phyloP scores from a whole-genome alignment of 1,139 yeast species.

The Candida glucosophila region DNA sequence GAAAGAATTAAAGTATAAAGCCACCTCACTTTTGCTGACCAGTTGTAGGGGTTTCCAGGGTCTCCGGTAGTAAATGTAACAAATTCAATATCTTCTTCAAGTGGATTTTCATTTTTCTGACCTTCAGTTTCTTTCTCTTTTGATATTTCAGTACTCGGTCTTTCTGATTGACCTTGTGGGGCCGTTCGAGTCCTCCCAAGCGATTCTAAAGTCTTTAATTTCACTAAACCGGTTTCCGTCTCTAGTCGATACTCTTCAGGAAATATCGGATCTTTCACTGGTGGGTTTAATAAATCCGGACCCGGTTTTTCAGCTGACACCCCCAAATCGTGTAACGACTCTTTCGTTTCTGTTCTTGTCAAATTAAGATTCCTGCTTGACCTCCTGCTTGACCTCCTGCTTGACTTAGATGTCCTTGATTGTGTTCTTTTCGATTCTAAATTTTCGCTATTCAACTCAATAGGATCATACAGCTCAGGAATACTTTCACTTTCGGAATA shows the following conservation, averaged over 20 bases:
- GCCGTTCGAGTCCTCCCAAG: slow-evolving; percentile 42
- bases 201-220: slow-evolving; percentile 59
- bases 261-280: slow-evolving; percentile 58
- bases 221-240: slow-evolving; percentile 81
- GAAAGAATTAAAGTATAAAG: slow-evolving; percentile 59
- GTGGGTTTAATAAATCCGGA: slow-evolving; percentile 56
- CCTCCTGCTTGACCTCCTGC: no score
- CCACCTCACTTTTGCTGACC: slow-evolving; percentile 59
- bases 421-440: no score
- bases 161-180: slow-evolving; percentile 4
- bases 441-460: no score
- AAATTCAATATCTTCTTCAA: slow-evolving; percentile 66
- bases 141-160: slow-evolving; percentile 3
- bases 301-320: slow-evolving; percentile 41
- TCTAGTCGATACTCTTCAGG: slow-evolving; percentile 89
- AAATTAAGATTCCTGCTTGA: slow-evolving; percentile 8
- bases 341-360: slow-evolving; percentile 56
- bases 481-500: no score
- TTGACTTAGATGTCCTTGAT: no score
- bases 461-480: no score
- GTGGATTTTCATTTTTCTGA: slow-evolving; percentile 13
- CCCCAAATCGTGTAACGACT: slow-evolving; percentile 59
- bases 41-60: slow-evolving; percentile 83
- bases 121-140: slow-evolving; percentile 7
- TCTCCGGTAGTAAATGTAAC: slow-evolving; percentile 73